A percentile compares a stretch with the other conserved stretches of the same genome.
Conservation (phyloP, 257 asterid species). For the Leonotis leonurus region DNA sequence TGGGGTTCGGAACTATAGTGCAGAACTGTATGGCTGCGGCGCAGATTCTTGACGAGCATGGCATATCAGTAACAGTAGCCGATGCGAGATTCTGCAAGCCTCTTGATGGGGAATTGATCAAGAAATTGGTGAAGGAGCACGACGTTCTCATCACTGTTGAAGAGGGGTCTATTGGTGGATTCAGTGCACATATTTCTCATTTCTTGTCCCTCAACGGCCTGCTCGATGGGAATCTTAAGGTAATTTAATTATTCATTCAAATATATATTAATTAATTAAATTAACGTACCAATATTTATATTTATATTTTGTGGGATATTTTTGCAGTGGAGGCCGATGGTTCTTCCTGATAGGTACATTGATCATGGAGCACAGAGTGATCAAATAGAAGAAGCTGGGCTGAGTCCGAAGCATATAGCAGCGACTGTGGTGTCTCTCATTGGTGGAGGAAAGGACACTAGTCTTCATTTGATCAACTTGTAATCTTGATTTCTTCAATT, state of each 20-base stretch:
- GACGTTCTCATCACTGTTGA: constrained; percentile 56
- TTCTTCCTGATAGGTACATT: constrained; percentile 56
- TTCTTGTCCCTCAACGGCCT: constrained; percentile 49
- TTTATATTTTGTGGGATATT: not conserved
- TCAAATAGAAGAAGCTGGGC: constrained; percentile 62
- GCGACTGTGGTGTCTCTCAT: constrained; percentile 45
- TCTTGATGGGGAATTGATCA: constrained; percentile 35
- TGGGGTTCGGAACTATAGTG: constrained; percentile 37
- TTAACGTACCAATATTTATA: not conserved
- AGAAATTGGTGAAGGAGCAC: constrained; percentile 33
- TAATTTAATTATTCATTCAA: too few relatives aligned
- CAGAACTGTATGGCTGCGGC: constrained; percentile 40
- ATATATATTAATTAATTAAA: too few relatives aligned
- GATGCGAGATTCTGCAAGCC: constrained; percentile 54
- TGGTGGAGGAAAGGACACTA: constrained; percentile 36
- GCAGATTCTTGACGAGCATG: constrained; percentile 19
- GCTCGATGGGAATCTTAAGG: constrained; percentile 53
- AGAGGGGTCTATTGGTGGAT: constrained; percentile 66
- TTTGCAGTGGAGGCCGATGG: constrained; percentile 59
- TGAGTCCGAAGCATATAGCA: constrained; percentile 54
- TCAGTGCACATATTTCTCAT: constrained; percentile 56
- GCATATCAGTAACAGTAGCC: constrained; percentile 24
- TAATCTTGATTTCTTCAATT: not conserved
- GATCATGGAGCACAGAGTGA: constrained; percentile 57
- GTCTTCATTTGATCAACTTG: constrained; percentile 20